Base-by-base conservation (phyloP, 2,329 filamentous ascomycete genomes). In the Rhytidhysteron rufulum region DNA sequence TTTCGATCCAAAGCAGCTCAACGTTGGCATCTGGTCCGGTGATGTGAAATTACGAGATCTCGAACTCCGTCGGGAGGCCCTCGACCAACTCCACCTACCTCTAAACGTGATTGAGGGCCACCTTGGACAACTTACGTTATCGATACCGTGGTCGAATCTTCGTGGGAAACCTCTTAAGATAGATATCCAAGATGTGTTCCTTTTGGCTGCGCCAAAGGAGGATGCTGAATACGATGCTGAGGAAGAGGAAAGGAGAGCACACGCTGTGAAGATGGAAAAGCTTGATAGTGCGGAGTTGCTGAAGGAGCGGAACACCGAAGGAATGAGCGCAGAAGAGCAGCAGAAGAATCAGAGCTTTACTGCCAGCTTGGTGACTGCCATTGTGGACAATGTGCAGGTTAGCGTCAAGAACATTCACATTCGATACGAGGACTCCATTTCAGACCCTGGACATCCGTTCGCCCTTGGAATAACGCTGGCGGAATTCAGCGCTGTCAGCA, bases 321-420 rank as follows among this genome's bases (percentile, higher is more conserved):
- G 91, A 33, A 83, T 97, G 75, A 95, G 86, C 58, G 82, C 84
- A 50, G 93, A 98, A 63, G 93, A 99, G 63, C 88, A 97, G 66
- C 86, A 95, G 67, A 95, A 95, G 70, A 96, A 87, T 63, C 91
- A 98, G 72, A 96, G 88, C 66, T 98, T 99, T 60, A 96, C 90
- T 4, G 85, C 95, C 54, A 97, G 90, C 63, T 69, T 99, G 52
- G 83, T 91, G 34, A 95, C 91, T 27, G 95, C 95, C 54, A 95
- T 99, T 58, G 88, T 97, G 60, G 93, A 98, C 74, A 99, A 99
- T 59, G 75, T 99, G 30, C 93, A 99, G 66, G 88, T 98, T 54
- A 93, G 86, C 18, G 83, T 99, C 66, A 97, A 95, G 74, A 98
- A 97, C 63, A 95, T 99, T 44, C 93, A 99, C 65, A 80, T 98